Percentiles rank a stretch among this genome's conserved stretches.
Conservation (phyloP, 495 filamentous ascomycete genomes). For the Daldinia loculata region DNA sequence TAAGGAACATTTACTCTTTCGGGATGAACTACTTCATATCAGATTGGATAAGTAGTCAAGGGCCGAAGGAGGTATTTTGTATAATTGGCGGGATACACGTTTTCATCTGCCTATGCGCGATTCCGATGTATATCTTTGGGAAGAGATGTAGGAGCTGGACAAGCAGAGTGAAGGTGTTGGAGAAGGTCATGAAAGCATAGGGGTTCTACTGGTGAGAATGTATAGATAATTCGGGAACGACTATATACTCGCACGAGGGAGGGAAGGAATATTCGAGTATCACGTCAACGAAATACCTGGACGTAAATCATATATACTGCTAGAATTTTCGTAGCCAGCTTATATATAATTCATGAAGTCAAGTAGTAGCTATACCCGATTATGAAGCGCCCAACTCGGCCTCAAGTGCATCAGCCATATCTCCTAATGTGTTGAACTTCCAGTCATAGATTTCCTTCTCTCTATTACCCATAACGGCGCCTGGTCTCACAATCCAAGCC, state of each 20-base stretch:
- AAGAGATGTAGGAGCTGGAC: conserved; percentile 50
- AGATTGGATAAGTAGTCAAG: conserved; percentile 51
- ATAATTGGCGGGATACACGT: conserved; percentile 53
- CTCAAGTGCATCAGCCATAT: conserved; percentile 69
- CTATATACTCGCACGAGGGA: neutral
- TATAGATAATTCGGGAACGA: neutral
- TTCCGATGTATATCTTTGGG: conserved; percentile 57
- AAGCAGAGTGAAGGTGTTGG: conserved; percentile 39
- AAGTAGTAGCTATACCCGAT: neutral
- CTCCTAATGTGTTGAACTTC: conserved; percentile 64
- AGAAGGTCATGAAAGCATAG: conserved; percentile 43
- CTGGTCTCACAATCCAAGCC: conserved; percentile 67
- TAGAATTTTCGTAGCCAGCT: neutral
- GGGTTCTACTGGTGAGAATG: neutral
- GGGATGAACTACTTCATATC: conserved; percentile 56
- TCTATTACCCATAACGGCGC: conserved; percentile 52
- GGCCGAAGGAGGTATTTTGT: conserved; percentile 52
- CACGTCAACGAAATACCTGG: neutral
- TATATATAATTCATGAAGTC: neutral
- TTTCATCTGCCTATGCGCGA: conserved; percentile 49
- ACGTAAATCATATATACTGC: neutral
- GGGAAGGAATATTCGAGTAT: neutral
- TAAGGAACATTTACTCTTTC: conserved; percentile 58
- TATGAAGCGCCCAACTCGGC: conserved; percentile 6
- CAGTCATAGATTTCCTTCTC: conserved; percentile 33